Evolutionary conservation across 257 asterid genomes (phyloP).

Genomic region (Primulina tabacum): DNA sequence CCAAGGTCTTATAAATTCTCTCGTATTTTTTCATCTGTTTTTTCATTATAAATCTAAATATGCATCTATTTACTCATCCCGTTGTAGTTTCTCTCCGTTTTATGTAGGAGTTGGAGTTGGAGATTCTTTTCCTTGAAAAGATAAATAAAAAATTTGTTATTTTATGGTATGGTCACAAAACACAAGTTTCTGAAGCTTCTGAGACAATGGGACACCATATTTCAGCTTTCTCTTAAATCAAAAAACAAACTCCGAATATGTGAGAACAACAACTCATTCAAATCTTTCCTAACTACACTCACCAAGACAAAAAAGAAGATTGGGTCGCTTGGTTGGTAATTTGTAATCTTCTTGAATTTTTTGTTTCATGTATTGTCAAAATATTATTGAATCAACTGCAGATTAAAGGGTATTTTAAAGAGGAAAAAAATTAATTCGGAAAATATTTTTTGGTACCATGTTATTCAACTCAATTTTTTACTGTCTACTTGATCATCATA

Average conservation of each 20-base stretch:
- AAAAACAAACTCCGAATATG: conserved; percentile 25
- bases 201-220: conserved; percentile 22
- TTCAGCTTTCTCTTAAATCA: conserved; percentile 59
- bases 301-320: background rate
- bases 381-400: conserved; percentile 2
- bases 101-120: conserved; percentile 14
- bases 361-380: background rate
- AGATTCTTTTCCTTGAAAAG: background rate
- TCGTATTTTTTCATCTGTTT: background rate
- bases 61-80: conserved; percentile 2
- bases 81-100: background rate
- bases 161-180: conserved; percentile 33
- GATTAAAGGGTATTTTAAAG: background rate
- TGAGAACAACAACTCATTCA: conserved; percentile 25
- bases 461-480: no score
- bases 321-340: conserved; percentile 21
- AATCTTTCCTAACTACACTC: conserved; percentile 33
- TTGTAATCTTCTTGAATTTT: conserved; percentile 3
- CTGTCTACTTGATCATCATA: background rate
- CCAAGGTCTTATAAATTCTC: conserved; percentile 50
- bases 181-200: conserved; percentile 44
- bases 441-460: conserved; percentile 9
- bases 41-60: background rate
- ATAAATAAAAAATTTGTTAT: background rate
- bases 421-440: background rate